Evolutionary conservation across 164 flowering plant genomes (phyloP).

Genomic region (Tetracentron sinense): DNA sequence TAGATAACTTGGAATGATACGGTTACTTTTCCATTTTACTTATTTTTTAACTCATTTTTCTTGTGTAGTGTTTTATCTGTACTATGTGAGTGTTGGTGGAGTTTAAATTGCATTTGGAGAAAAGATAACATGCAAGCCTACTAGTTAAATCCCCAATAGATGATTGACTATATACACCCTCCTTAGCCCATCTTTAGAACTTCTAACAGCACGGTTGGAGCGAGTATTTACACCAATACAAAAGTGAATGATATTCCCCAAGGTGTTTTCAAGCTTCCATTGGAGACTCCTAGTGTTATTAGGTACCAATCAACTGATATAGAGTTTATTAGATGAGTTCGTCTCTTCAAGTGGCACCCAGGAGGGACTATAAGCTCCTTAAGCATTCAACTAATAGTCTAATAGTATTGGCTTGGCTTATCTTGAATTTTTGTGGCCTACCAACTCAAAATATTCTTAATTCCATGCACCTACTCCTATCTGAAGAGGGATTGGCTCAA

Average conservation of each 20-base stretch:
- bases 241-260: too few relatives aligned
- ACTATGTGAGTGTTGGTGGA: too few relatives aligned
- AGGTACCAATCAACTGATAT: not conserved
- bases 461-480: too few relatives aligned
- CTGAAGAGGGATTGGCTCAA: too few relatives aligned
- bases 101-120: too few relatives aligned
- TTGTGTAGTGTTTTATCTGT: not conserved
- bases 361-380: too few relatives aligned
- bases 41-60: too few relatives aligned
- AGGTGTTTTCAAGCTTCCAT: not conserved
- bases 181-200: not conserved
- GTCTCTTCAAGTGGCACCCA: not conserved
- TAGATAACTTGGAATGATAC: not conserved
- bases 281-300: not conserved
- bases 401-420: too few relatives aligned
- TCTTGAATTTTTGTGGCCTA: too few relatives aligned
- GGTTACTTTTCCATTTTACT: not conserved
- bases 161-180: not conserved
- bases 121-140: too few relatives aligned
- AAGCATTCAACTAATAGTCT: too few relatives aligned
- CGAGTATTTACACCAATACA: not conserved
- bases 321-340: not conserved
- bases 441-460: too few relatives aligned
- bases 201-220: not conserved
- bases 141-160: not conserved